phyloP scores from a whole-genome alignment of 2,329 filamentous ascomycete species.

The Penicillium olsonii region DNA sequence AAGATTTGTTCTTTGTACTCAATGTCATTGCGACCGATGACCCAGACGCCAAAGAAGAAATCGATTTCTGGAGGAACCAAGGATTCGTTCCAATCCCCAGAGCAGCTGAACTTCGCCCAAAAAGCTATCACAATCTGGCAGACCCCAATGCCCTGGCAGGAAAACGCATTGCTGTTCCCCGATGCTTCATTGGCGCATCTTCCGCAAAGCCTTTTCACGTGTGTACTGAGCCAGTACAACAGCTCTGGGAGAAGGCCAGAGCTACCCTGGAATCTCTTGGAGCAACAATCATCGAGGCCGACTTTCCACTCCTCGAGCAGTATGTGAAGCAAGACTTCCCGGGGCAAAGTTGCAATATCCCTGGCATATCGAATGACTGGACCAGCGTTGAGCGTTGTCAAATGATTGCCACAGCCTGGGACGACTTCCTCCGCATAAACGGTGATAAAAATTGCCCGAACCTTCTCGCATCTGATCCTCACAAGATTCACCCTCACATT shows the following conservation, averaged over 20 bases:
- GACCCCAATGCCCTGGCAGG: constrained; percentile 1
- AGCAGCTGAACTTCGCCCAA: neutral
- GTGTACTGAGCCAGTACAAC: constrained; percentile 9
- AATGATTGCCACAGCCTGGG: constrained; percentile 8
- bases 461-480: neutral
- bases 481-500: constrained; percentile 6
- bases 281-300: constrained; percentile 15
- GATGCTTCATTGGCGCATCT: constrained; percentile 16
- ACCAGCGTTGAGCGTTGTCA: constrained; percentile 5
- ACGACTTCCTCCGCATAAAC: constrained; percentile 5
- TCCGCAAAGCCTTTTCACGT: constrained; percentile 7
- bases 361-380: constrained; percentile 2
- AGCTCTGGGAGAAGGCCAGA: constrained; percentile 16
- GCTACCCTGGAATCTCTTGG: constrained; percentile 15
- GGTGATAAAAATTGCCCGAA: neutral
- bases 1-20: constrained; percentile 47
- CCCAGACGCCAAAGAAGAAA: neutral
- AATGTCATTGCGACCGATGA: constrained; percentile 18
- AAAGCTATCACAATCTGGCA: neutral
- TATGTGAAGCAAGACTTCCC: constrained; percentile 2
- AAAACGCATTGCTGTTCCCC: constrained; percentile 13
- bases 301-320: constrained; percentile 16
- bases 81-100: constrained; percentile 2
- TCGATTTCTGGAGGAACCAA: constrained; percentile 19
- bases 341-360: constrained; percentile 4